phyloP scores from a whole-genome alignment of 805 yeast species.

The Yarrowia sp. region DNA sequence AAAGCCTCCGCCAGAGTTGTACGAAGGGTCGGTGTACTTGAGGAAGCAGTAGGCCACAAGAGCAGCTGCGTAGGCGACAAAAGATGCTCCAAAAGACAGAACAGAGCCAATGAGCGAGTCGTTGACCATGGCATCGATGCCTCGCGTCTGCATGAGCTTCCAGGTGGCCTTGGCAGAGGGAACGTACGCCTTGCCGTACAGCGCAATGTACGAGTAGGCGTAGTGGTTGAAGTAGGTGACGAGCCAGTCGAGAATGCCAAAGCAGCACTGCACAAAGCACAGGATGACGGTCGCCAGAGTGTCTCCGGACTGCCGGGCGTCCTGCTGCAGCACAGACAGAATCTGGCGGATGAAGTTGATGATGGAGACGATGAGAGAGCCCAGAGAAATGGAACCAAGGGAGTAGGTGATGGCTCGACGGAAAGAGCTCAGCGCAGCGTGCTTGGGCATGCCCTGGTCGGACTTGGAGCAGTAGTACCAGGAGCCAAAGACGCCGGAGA shows the following conservation, averaged over 20 bases:
- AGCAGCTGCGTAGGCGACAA: conserved; percentile 66
- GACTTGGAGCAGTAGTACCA: conserved; percentile 83
- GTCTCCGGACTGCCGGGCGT: conserved; percentile 51
- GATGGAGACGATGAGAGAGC: conserved; percentile 68
- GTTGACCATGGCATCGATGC: conserved; percentile 79
- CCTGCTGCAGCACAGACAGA: conserved; percentile 52
- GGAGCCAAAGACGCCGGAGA: conserved; percentile 82
- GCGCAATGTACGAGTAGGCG: conserved; percentile 81
- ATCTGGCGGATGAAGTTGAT: conserved; percentile 64
- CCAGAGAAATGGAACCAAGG: conserved; percentile 87
- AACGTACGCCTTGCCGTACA: conserved; percentile 78
- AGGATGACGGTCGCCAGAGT: conserved; percentile 54
- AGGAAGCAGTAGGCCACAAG: conserved; percentile 65
- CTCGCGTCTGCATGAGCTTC: conserved; percentile 71
- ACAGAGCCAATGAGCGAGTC: conserved; percentile 81
- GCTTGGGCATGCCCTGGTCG: conserved; percentile 73
- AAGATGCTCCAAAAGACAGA: conserved; percentile 68
- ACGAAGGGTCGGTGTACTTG: conserved; percentile 63
- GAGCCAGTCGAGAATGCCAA: conserved; percentile 72
- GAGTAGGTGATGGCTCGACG: conserved; percentile 79
- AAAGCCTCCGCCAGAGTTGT: conserved; percentile 57
- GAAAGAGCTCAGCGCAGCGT: conserved; percentile 80
- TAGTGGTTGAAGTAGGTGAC: conserved; percentile 85
- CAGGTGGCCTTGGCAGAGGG: conserved; percentile 79
- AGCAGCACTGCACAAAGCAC: conserved; percentile 50